phyloP scores from a whole-genome alignment of 805 yeast genomes.

The Wickerhamomyces pijperi region DNA sequence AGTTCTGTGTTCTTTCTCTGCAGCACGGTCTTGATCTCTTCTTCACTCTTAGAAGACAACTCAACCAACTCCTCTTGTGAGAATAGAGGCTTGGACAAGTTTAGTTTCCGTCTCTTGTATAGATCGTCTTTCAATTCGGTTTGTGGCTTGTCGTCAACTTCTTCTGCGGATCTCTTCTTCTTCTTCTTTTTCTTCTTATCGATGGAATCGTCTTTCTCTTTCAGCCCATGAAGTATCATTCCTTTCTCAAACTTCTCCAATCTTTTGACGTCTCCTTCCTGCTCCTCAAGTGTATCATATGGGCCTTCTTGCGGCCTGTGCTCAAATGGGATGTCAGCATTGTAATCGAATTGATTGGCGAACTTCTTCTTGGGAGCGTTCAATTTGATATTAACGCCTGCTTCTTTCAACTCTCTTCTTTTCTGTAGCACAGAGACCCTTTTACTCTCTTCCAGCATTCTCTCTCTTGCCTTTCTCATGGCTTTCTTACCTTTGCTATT shows the following conservation, averaged over 20 bases:
- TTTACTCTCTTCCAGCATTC: conserved; percentile 68
- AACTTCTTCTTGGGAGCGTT: conserved; percentile 41
- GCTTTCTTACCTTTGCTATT: conserved; percentile 95
- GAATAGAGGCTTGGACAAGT: conserved; percentile 25
- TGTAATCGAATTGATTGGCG: conserved; percentile 64
- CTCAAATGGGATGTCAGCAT: conserved; percentile 74
- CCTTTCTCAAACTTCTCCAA: conserved; percentile 29
- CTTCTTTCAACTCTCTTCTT: conserved; percentile 70
- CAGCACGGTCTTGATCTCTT: conserved; percentile 6
- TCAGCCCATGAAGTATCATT: conserved; percentile 35
- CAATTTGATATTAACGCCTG: conserved; percentile 50
- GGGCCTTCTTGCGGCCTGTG: conserved; percentile 55
- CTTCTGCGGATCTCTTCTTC: conserved; percentile 17
- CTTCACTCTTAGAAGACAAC: conserved; percentile 8
- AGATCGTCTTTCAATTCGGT: conserved; percentile 1
- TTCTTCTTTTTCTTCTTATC: conserved; percentile 19
- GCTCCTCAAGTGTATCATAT: conserved; percentile 60
- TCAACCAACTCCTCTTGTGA: conserved; percentile 6
- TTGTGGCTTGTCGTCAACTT: conserved; percentile 7
- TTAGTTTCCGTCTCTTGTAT: conserved; percentile 14
- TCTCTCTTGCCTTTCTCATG: conserved; percentile 76
- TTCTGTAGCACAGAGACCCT: conserved; percentile 68
- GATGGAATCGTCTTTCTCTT: conserved; percentile 22
- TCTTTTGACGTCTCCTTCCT: conserved; percentile 25
- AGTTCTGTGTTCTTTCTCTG: conserved; percentile 4